phyloP scores from a whole-genome alignment of 257 asterid species.

The Ilex asprella region DNA sequence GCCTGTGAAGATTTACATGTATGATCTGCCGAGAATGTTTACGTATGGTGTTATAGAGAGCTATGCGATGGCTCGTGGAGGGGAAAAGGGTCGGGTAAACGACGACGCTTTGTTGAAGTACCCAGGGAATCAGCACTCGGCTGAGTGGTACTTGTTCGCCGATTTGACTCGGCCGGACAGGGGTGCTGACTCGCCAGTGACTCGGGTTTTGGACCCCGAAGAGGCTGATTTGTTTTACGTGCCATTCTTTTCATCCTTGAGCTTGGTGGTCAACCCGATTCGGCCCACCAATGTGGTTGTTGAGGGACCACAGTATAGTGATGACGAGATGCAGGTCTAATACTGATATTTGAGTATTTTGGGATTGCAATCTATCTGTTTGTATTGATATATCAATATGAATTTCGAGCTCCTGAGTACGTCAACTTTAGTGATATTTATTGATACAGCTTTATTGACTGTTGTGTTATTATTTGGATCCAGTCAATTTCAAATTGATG shows the following conservation, averaged over 20 bases:
- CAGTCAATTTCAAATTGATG: too few species aligned
- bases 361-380: too few species aligned
- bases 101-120: slow-evolving; percentile 62
- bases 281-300: slow-evolving; percentile 34
- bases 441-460: too few species aligned
- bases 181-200: slow-evolving; percentile 26
- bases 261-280: slow-evolving; percentile 74
- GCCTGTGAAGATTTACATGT: slow-evolving; percentile 54
- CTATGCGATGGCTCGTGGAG: slow-evolving; percentile 78
- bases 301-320: slow-evolving; percentile 41
- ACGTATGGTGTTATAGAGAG: slow-evolving; percentile 90
- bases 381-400: too few species aligned
- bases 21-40: slow-evolving; percentile 75
- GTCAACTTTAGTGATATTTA: too few species aligned
- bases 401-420: too few species aligned
- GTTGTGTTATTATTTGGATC: too few species aligned
- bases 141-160: slow-evolving; percentile 83
- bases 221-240: slow-evolving; percentile 85
- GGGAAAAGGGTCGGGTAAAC: slow-evolving; percentile 13
- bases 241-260: slow-evolving; percentile 88
- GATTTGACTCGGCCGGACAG: slow-evolving; percentile 58
- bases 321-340: slow-evolving; percentile 82
- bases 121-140: slow-evolving; percentile 94
- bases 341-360: not conserved
- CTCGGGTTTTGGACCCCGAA: slow-evolving; percentile 65